Evolutionary conservation across 2,329 filamentous ascomycete genomes (phyloP).

Genomic region (Fusarium longipes): DNA sequence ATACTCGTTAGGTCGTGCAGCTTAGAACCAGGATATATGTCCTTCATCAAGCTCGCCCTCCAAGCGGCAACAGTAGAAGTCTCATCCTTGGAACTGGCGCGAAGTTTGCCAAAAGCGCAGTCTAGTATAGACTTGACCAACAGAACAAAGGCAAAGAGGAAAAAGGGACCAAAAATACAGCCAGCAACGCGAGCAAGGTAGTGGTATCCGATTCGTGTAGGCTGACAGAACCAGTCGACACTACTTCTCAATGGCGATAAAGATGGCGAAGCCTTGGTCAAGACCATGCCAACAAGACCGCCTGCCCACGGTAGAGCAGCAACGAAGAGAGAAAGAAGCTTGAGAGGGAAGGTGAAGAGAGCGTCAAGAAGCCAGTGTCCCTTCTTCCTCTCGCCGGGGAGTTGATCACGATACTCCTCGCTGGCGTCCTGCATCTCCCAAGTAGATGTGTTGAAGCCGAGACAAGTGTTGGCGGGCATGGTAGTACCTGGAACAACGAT

Average conservation of each 20-base stretch:
- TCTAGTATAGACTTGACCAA: not conserved
- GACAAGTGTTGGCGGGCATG: conserved; percentile 2
- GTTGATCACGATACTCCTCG: conserved; percentile 10
- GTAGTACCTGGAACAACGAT: not conserved
- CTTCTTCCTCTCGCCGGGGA: not conserved
- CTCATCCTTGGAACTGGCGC: not conserved
- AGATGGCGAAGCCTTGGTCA: not conserved
- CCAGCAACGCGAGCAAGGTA: not conserved
- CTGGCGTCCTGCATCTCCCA: conserved; percentile 17
- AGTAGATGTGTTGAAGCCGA: conserved; percentile 12
- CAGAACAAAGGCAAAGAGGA: conserved; percentile 7
- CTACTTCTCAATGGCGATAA: not conserved
- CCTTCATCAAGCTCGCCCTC: not conserved
- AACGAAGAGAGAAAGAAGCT: not conserved
- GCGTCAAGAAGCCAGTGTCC: not conserved
- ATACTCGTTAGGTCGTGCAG: not conserved
- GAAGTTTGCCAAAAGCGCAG: not conserved
- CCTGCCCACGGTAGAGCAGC: conserved; percentile 5
- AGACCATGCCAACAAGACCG: conserved; percentile 7
- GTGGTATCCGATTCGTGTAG: conserved; percentile 4
- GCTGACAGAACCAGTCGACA: conserved; percentile 11
- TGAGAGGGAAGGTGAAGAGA: not conserved
- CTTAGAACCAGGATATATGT: not conserved
- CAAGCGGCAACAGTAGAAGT: not conserved
- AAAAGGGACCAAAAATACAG: conserved; percentile 1